Conservation (phyloP, 306 rosid genomes). For the Glycyrrhiza uralensis region DNA sequence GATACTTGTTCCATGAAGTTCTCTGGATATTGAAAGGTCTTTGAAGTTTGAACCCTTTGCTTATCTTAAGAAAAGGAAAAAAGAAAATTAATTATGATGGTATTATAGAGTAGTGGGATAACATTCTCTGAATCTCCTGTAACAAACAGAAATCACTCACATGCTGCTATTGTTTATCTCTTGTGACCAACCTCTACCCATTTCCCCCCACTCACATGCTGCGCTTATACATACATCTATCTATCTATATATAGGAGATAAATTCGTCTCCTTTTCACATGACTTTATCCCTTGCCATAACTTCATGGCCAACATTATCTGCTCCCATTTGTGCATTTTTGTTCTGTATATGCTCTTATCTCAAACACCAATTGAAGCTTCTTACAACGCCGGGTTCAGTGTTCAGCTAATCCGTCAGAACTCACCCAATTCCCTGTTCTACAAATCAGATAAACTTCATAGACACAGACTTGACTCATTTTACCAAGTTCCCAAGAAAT, state of each 20-base stretch:
- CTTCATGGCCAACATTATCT: slow-evolving; percentile 37
- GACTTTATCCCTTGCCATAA: slow-evolving; percentile 3
- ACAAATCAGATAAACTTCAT: background rate
- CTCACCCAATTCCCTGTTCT: slow-evolving; percentile 29
- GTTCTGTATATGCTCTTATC: slow-evolving; percentile 3
- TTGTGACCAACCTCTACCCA: slow-evolving; percentile 27
- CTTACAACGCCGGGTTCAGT: slow-evolving; percentile 32
- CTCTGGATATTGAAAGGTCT: background rate
- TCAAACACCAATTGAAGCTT: slow-evolving; percentile 23
- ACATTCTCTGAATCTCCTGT: background rate
- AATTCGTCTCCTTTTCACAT: slow-evolving; percentile 8
- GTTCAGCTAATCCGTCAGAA: slow-evolving; percentile 31
- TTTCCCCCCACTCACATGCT: slow-evolving; percentile 19
- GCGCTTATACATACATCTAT: background rate
- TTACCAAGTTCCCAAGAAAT: slow-evolving; percentile 15
- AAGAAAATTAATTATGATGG: background rate
- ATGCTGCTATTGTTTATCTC: slow-evolving; percentile 27
- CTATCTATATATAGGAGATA: background rate
- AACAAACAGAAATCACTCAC: slow-evolving; percentile 29
- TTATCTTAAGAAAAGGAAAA: background rate
- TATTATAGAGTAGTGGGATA: background rate
- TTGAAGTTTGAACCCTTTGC: slow-evolving; percentile 6
- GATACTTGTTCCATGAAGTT: background rate
- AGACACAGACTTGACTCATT: background rate
- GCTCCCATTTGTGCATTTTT: slow-evolving; percentile 2